These are phyloP conservation scores for Chrysanthemum lavandulifolium DNA, from an alignment of 129 eudicot genomes.

Conservation along the genomic window DNA sequence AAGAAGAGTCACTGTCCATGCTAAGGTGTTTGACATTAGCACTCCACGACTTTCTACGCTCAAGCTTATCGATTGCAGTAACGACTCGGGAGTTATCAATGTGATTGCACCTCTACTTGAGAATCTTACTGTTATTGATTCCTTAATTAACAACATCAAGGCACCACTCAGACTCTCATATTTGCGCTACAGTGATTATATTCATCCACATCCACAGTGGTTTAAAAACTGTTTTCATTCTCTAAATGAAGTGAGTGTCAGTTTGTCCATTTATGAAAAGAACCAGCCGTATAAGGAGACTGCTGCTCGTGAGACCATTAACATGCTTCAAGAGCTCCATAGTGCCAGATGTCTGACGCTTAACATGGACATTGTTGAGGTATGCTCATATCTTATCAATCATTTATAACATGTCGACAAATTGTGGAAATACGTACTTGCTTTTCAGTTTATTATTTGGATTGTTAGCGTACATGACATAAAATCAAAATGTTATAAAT, in stretches of 20 bases:
- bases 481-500: too few relatives aligned
- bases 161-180: slow-evolving; percentile 16
- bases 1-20: not conserved
- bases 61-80: not conserved
- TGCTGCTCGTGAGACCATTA: slow-evolving; percentile 10
- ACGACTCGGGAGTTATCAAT: not conserved
- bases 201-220: not conserved
- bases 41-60: slow-evolving; percentile 15
- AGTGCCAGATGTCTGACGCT: slow-evolving; percentile 22
- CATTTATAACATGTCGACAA: not conserved
- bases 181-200: not conserved
- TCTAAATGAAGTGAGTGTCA: not conserved
- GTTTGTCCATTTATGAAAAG: not conserved
- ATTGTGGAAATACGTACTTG: too few relatives aligned
- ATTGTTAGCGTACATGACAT: too few relatives aligned
- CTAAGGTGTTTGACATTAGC: slow-evolving; percentile 9
- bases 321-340: slow-evolving; percentile 17
- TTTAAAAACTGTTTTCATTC: slow-evolving; percentile 3
- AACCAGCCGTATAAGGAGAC: not conserved
- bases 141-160: not conserved
- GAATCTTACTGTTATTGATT: slow-evolving; percentile 11
- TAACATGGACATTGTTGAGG: slow-evolving; percentile 23
- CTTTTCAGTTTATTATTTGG: too few relatives aligned
- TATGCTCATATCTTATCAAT: slow-evolving; percentile 1
- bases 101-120: slow-evolving; percentile 26